Base-by-base conservation (phyloP, 192 early-diverging fungal genomes). In the Coemansia sp. region DNA sequence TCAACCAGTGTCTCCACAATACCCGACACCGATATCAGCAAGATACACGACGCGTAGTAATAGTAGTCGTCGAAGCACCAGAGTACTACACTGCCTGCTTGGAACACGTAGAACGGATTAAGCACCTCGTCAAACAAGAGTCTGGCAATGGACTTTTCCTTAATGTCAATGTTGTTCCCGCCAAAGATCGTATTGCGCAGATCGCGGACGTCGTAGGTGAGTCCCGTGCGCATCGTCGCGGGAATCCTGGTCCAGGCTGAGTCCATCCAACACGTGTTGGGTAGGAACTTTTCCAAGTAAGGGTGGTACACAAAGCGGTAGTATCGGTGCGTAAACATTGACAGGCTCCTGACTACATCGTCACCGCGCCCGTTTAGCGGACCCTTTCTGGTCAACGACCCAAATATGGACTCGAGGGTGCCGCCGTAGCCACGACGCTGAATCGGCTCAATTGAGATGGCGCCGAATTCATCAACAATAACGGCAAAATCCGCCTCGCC, bases 11-110 rank as follows among this genome's bases (percentile, higher is more conserved):
- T 94, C 13, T 86, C 84, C 34, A 91, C 66, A 11, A 95, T 89
- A 12, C 93, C 92, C 16, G 88, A 78, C 0, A 88, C 86, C 12
- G 93, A 93, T 53, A 98, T 96, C 12, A 97, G 59, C 59, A 97
- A 84, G 60, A 99, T 98, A 70, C 94, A 96, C 18, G 84, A 79
- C 1, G 95, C 98, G 68, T 98, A 99, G 76, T 96, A 96, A 61
- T 93, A 92, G 79, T 99, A 99, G 74, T 96, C 87, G 62, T 99
- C 98, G 24, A 89, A 65, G 64, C 85, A 90, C 98, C 92, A 94
- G 3, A 94, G 83, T 5, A 90, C 49, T 20, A 94, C 87, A 52
- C 89, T 91, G 49, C 89, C 87, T 6, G 87, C 87, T 70, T 92
- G 92, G 64, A 94, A 94, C 55, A 94, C 84, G 75, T 91, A 92